These are phyloP conservation scores for Boletus vinaceobasis DNA, from an alignment of 768 basidiomycete genomes.

Conservation along the genomic window DNA sequence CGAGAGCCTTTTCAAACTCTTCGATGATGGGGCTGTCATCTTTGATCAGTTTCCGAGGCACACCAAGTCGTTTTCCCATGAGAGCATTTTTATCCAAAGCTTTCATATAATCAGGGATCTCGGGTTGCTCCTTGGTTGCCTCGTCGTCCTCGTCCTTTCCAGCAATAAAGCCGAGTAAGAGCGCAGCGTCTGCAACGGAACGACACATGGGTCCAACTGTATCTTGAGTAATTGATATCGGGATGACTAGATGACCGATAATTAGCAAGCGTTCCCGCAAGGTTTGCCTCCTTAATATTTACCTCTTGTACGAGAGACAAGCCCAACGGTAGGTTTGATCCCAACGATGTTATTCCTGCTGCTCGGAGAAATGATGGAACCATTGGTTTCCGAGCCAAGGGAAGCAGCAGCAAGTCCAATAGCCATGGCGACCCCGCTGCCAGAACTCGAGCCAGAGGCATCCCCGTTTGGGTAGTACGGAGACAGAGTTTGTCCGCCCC, in stretches of 20 bases:
- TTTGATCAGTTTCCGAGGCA: constrained; percentile 39
- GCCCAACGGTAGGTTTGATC: constrained; percentile 39
- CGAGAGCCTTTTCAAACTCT: constrained; percentile 40
- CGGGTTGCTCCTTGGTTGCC: constrained; percentile 49
- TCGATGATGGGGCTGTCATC: constrained; percentile 25
- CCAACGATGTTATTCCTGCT: constrained; percentile 42
- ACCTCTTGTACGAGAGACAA: constrained; percentile 39
- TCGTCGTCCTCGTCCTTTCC: constrained; percentile 53
- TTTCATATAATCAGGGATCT: constrained; percentile 53
- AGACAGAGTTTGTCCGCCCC: constrained; percentile 43
- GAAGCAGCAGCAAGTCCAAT: constrained; percentile 42
- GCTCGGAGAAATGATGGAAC: constrained; percentile 46
- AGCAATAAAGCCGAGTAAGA: constrained; percentile 51
- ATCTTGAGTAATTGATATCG: constrained; percentile 56
- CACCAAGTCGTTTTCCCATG: constrained; percentile 50
- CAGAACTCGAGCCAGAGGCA: constrained; percentile 42
- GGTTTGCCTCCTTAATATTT: neutral
- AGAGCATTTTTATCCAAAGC: constrained; percentile 50
- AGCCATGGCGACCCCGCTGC: constrained; percentile 40
- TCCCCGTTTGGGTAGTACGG: constrained; percentile 41
- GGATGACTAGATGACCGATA: constrained; percentile 40
- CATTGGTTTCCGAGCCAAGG: constrained; percentile 48
- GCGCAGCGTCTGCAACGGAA: constrained; percentile 52
- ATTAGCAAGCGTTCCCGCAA: neutral
- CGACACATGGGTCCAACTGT: constrained; percentile 57